phyloP scores from a whole-genome alignment of 2,329 filamentous ascomycete species.

The Ophiostoma sp. region DNA sequence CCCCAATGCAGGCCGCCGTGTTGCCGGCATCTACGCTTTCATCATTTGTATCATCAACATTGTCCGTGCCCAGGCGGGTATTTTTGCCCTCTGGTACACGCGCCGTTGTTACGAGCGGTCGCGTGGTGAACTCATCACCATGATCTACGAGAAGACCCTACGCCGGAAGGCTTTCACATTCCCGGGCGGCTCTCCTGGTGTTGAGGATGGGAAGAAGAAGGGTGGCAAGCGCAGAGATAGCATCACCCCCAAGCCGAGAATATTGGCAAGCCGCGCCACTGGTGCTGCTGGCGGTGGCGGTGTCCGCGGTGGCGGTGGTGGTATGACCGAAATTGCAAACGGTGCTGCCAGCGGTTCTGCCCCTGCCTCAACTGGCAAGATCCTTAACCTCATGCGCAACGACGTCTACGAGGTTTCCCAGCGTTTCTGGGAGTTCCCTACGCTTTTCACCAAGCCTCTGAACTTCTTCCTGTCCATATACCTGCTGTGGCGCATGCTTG shows the following conservation, averaged over 20 bases:
- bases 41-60: constrained; percentile 58
- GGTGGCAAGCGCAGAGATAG: constrained; percentile 32
- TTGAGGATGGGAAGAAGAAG: background rate
- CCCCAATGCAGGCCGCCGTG: constrained; percentile 43
- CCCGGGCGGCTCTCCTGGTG: constrained; percentile 28
- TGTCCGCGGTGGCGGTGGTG: constrained; percentile 18
- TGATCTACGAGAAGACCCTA: constrained; percentile 47
- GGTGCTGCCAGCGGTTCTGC: constrained; percentile 31
- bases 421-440: constrained; percentile 80
- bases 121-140: constrained; percentile 75
- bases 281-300: constrained; percentile 17
- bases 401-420: constrained; percentile 80
- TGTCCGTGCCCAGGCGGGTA: constrained; percentile 57
- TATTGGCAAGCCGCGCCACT: constrained; percentile 13
- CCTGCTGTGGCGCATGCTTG: constrained; percentile 72
- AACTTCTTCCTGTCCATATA: constrained; percentile 68
- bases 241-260: constrained; percentile 17
- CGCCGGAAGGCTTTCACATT: constrained; percentile 69
- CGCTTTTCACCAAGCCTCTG: constrained; percentile 69
- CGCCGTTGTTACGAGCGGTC: constrained; percentile 78
- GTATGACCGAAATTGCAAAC: constrained; percentile 19
- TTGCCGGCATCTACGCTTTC: constrained; percentile 60
- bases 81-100: constrained; percentile 75
- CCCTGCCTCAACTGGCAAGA: constrained; percentile 80
- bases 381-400: constrained; percentile 77